These are phyloP conservation scores for Moringa oleifera DNA, from an alignment of 345 rosid species.

Conservation along the genomic window DNA sequence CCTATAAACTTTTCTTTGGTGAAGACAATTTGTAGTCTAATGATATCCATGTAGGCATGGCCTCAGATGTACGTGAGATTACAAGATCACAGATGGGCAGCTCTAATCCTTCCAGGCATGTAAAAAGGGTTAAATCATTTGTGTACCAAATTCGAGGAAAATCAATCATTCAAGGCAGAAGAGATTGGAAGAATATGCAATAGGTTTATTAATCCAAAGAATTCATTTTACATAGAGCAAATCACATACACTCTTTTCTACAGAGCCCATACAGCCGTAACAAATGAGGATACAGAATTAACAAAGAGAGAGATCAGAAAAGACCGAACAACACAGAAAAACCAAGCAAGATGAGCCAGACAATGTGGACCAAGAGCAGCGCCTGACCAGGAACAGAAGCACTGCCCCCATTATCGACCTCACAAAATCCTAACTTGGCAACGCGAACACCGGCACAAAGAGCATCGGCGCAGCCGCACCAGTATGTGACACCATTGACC, in stretches of 20 bases:
- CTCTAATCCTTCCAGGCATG: too few relatives aligned
- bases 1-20: too few relatives aligned
- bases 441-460: slow-evolving; percentile 59
- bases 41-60: too few relatives aligned
- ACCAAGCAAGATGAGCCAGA: slow-evolving; percentile 85
- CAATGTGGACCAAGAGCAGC: slow-evolving; percentile 78
- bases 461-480: slow-evolving; percentile 96
- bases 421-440: slow-evolving; percentile 68
- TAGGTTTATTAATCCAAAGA: slow-evolving; percentile 4
- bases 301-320: slow-evolving; percentile 29
- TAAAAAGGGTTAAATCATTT: too few relatives aligned
- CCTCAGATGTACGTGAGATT: too few relatives aligned
- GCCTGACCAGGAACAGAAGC: slow-evolving; percentile 83
- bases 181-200: neutral
- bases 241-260: neutral
- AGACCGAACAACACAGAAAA: slow-evolving; percentile 78
- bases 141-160: too few relatives aligned
- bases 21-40: too few relatives aligned
- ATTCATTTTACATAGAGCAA: slow-evolving; percentile 5
- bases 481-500: slow-evolving; percentile 75
- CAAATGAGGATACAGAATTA: neutral
- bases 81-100: too few relatives aligned
- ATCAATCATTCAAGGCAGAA: neutral
- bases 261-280: neutral
- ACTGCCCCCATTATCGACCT: slow-evolving; percentile 62